These are phyloP conservation scores for Parathielavia appendiculata DNA, from an alignment of 495 filamentous ascomycete genomes.

Conservation along the genomic window DNA sequence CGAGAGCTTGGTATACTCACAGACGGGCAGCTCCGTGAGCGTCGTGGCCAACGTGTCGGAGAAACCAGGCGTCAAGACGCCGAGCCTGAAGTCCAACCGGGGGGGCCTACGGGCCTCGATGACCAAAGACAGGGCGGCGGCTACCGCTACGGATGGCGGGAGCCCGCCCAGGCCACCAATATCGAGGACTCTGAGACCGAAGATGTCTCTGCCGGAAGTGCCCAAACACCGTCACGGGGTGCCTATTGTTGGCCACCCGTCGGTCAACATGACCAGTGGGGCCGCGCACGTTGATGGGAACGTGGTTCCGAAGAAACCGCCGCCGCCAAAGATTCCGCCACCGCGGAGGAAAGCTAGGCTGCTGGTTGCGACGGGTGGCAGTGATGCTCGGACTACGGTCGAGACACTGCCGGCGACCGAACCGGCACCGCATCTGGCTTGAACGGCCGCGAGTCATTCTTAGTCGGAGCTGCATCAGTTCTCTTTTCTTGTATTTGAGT, in stretches of 20 bases:
- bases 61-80: slow-evolving; percentile 80
- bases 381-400: background rate
- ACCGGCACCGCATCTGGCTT: slow-evolving; percentile 16
- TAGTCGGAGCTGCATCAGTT: too few relatives aligned
- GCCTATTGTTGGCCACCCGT: slow-evolving; percentile 33
- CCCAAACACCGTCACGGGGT: slow-evolving; percentile 46
- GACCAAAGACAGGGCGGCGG: slow-evolving; percentile 14
- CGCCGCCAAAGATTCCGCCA: slow-evolving; percentile 51
- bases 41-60: slow-evolving; percentile 73
- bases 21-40: slow-evolving; percentile 55
- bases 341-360: slow-evolving; percentile 46
- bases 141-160: slow-evolving; percentile 13
- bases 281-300: slow-evolving; percentile 26
- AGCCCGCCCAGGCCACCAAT: slow-evolving; percentile 16
- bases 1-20: slow-evolving; percentile 45
- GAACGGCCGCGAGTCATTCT: background rate
- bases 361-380: slow-evolving; percentile 22
- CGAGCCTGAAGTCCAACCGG: slow-evolving; percentile 51
- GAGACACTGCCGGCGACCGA: slow-evolving; percentile 15
- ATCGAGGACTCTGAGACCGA: slow-evolving; percentile 31
- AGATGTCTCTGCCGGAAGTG: slow-evolving; percentile 43
- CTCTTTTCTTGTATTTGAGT: background rate
- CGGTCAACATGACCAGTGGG: slow-evolving; percentile 14
- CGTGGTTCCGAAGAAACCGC: slow-evolving; percentile 43
- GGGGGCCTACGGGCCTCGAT: slow-evolving; percentile 23